A percentile compares a stretch with the other conserved stretches of the same genome.
Evolutionary conservation across 2,329 filamentous ascomycete species (phyloP).

Genomic region (Bipolaris bicolor): DNA sequence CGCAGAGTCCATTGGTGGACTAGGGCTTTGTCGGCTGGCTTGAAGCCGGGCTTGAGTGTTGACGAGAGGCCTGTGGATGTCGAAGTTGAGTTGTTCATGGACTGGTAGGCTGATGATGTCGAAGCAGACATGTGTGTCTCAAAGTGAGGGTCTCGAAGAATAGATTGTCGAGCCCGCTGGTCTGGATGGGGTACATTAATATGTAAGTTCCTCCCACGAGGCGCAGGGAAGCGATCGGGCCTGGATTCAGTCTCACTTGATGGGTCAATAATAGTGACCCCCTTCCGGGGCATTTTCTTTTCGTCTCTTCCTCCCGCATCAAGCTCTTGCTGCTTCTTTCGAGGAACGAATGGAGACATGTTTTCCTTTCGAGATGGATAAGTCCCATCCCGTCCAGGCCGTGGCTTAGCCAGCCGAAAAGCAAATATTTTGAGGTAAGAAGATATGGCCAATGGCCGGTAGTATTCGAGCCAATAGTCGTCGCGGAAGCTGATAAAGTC

Average conservation of each 20-base stretch:
- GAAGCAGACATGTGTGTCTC: slow-evolving; percentile 37
- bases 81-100: slow-evolving; percentile 37
- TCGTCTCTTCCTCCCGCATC: slow-evolving; percentile 64
- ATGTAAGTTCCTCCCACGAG: slow-evolving; percentile 30
- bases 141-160: slow-evolving; percentile 50
- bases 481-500: slow-evolving; percentile 69
- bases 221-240: slow-evolving; percentile 25
- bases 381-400: slow-evolving; percentile 77
- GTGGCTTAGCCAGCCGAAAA: slow-evolving; percentile 82
- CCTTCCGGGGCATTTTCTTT: slow-evolving; percentile 69
- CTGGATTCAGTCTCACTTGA: slow-evolving; percentile 48
- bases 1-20: slow-evolving; percentile 88
- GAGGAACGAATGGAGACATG: slow-evolving; percentile 84
- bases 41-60: slow-evolving; percentile 40
- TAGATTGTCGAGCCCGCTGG: slow-evolving; percentile 49
- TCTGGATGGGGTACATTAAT: slow-evolving; percentile 40
- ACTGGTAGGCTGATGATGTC: slow-evolving; percentile 30
- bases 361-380: slow-evolving; percentile 78
- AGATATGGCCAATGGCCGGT: slow-evolving; percentile 84
- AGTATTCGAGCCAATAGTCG: slow-evolving; percentile 98
- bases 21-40: slow-evolving; percentile 75
- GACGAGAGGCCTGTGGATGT: slow-evolving; percentile 36
- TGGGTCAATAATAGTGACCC: slow-evolving; percentile 72
- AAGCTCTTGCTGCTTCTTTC: slow-evolving; percentile 53
- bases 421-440: slow-evolving; percentile 92